A percentile compares a stretch with the other conserved stretches of the same genome.
Conservation (phyloP, 2,329 filamentous ascomycete genomes). For the Dothideomycetes sp. region DNA sequence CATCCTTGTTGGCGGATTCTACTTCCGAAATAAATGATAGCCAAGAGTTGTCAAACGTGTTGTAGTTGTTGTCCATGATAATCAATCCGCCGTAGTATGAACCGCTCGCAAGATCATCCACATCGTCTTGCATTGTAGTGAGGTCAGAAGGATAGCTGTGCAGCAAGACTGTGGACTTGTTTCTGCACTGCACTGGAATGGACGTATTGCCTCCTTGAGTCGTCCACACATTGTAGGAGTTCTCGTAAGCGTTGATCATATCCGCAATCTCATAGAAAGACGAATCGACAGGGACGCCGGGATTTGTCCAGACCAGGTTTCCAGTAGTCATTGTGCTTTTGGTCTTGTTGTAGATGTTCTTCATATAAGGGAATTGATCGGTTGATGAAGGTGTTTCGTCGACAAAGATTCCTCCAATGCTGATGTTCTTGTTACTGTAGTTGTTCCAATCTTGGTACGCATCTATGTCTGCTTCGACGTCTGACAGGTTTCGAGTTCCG, state of each 20-base stretch:
- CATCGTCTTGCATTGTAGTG: not conserved
- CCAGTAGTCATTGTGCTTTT: slow-evolving; percentile 13
- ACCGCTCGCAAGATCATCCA: not conserved
- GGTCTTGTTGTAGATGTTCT: slow-evolving; percentile 13
- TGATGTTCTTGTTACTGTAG: slow-evolving; percentile 17
- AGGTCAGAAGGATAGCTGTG: slow-evolving; percentile 11
- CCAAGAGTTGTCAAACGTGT: slow-evolving; percentile 5
- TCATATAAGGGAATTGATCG: slow-evolving; percentile 18
- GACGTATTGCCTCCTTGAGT: slow-evolving; percentile 12
- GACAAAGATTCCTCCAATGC: slow-evolving; percentile 23
- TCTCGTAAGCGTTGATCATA: slow-evolving; percentile 20
- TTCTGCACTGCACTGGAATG: slow-evolving; percentile 11
- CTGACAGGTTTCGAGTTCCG: slow-evolving; percentile 18
- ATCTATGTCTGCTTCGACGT: slow-evolving; percentile 17
- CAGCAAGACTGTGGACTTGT: slow-evolving; percentile 18
- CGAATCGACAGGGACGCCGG: slow-evolving; percentile 16
- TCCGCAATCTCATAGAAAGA: slow-evolving; percentile 19
- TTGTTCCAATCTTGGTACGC: slow-evolving; percentile 18
- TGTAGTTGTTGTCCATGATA: slow-evolving; percentile 4
- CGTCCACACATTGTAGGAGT: slow-evolving; percentile 13
- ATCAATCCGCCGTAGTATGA: slow-evolving; percentile 1
- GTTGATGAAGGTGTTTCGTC: slow-evolving; percentile 21
- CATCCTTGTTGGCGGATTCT: too few relatives aligned
- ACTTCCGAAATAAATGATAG: not conserved
- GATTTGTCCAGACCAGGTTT: slow-evolving; percentile 19